A percentile compares a stretch with the other conserved stretches of the same genome.
These are phyloP conservation scores for Petrea volubilis DNA, from an alignment of 257 asterid species.

Conservation along the genomic window DNA sequence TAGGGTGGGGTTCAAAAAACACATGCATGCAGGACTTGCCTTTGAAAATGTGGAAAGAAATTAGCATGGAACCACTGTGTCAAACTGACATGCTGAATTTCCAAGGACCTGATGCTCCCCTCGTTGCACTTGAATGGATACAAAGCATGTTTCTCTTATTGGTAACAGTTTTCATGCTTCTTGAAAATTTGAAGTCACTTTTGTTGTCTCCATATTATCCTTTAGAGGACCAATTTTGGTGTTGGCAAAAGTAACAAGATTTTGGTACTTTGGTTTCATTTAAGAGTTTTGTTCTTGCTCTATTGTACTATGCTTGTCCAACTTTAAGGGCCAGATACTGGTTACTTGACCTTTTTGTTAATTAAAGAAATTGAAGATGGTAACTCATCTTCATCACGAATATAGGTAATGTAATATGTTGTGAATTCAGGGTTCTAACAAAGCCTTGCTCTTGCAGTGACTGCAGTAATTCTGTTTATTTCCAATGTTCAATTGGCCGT, in stretches of 20 bases:
- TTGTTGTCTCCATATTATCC: neutral
- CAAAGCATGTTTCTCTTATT: conserved; percentile 1
- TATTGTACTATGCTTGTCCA: neutral
- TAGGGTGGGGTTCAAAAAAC: neutral
- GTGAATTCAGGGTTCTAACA: conserved; percentile 23
- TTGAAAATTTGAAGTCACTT: neutral
- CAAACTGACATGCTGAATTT: neutral
- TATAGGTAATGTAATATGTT: neutral
- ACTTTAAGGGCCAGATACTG: neutral
- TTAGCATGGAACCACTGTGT: conserved; percentile 1
- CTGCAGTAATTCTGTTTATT: conserved; percentile 56
- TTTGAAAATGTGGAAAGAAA: conserved; percentile 2
- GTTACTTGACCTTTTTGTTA: neutral
- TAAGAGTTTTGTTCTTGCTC: neutral
- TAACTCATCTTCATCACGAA: neutral
- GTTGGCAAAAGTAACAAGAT: neutral
- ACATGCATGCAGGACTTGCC: neutral
- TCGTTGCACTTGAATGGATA: neutral
- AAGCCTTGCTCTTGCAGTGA: conserved; percentile 53
- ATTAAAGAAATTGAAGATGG: neutral
- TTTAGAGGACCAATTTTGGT: neutral
- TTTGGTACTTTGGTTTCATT: neutral
- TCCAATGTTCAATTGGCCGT: conserved; percentile 76
- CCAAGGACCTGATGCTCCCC: neutral
- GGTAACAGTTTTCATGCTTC: neutral